These are phyloP conservation scores for Triangularia verruculosa DNA, from an alignment of 2,329 filamentous ascomycete species.

Conservation along the genomic window DNA sequence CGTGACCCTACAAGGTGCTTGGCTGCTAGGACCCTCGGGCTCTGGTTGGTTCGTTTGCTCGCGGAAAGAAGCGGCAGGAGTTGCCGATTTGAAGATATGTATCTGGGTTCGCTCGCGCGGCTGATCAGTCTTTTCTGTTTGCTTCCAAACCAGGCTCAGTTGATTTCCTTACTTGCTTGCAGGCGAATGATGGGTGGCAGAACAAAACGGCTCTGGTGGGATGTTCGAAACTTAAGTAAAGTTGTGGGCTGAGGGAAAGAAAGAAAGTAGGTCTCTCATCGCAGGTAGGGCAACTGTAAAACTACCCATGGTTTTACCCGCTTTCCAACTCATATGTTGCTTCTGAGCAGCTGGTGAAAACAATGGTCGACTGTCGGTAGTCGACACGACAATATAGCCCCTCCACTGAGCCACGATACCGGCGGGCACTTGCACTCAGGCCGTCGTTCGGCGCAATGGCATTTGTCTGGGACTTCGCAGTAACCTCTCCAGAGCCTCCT, in stretches of 20 bases:
- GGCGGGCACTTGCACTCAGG: too few species aligned
- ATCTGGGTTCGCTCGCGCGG: background rate
- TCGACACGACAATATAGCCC: background rate
- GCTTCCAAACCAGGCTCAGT: background rate
- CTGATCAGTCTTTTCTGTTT: background rate
- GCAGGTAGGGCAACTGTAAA: background rate
- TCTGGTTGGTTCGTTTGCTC: background rate
- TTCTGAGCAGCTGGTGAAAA: background rate
- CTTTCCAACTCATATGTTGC: background rate
- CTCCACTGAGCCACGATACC: background rate
- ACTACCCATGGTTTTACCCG: background rate
- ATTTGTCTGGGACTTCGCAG: background rate
- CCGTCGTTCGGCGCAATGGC: background rate
- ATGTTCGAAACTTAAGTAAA: background rate
- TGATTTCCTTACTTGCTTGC: background rate
- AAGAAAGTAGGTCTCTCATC: background rate
- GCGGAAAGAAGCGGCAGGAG: too few species aligned
- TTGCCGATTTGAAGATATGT: background rate
- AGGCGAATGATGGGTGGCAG: background rate
- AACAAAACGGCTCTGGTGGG: background rate
- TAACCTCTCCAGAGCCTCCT: background rate
- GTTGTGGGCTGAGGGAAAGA: background rate
- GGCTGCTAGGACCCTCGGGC: background rate
- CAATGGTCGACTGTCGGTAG: background rate
- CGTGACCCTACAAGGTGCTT: background rate